These are phyloP conservation scores for Chlorella sp. DNA, from an alignment of 139 green algal genomes.

Conservation along the genomic window DNA sequence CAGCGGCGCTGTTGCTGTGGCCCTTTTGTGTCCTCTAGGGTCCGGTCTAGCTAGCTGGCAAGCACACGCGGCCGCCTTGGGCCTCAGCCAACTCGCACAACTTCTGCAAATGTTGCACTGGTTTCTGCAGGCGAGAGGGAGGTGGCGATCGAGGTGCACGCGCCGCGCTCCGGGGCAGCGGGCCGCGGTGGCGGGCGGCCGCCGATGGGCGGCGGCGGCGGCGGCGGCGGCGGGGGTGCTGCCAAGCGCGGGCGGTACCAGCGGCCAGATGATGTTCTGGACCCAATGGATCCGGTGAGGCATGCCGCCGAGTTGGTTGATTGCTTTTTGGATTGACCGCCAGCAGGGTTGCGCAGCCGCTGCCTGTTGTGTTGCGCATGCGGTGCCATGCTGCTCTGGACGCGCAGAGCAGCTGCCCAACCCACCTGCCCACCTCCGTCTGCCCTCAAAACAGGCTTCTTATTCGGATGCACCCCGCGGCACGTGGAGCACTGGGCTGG, in stretches of 20 bases:
- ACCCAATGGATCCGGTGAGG: conserved; percentile 73
- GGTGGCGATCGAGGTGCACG: neutral
- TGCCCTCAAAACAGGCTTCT: conserved; percentile 51
- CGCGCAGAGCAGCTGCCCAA: neutral
- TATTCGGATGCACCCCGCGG: conserved; percentile 79
- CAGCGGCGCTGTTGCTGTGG: too few relatives aligned
- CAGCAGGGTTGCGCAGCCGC: too few relatives aligned
- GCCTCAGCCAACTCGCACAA: too few relatives aligned
- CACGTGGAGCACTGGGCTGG: conserved; percentile 63
- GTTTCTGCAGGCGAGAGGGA: neutral
- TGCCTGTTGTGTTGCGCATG: too few relatives aligned
- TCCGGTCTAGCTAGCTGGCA: too few relatives aligned
- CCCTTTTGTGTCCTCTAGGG: too few relatives aligned
- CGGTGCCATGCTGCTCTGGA: too few relatives aligned
- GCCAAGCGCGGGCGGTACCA: conserved; percentile 18
- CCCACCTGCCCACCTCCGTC: neutral
- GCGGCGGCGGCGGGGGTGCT: conserved; percentile 37
- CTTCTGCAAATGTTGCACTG: too few relatives aligned
- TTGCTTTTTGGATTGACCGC: too few relatives aligned
- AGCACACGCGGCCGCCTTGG: too few relatives aligned
- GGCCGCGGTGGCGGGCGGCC: neutral
- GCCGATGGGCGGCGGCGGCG: neutral
- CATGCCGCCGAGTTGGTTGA: too few relatives aligned
- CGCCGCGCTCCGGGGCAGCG: neutral
- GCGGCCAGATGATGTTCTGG: conserved; percentile 55